These are phyloP conservation scores for Myriosclerotinia scirpicola DNA, from an alignment of 2,329 filamentous ascomycete species.

Conservation along the genomic window DNA sequence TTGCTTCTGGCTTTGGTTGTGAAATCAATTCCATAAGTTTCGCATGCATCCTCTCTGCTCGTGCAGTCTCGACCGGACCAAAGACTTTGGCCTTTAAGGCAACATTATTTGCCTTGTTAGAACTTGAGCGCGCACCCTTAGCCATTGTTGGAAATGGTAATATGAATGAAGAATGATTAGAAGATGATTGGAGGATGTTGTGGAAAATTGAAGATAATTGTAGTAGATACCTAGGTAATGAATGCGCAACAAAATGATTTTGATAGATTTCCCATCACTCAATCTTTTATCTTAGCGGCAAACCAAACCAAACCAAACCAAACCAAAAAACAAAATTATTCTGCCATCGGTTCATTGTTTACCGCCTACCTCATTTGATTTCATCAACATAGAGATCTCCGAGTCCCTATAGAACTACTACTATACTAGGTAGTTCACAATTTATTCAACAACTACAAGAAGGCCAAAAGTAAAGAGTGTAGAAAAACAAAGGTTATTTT, in stretches of 20 bases:
- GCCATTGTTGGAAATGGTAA: conserved; percentile 63
- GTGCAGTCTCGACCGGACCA: conserved; percentile 75
- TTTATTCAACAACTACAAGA: background rate
- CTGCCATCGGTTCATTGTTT: background rate
- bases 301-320: background rate
- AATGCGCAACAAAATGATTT: conserved; percentile 10
- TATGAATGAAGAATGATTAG: background rate
- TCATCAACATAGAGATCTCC: background rate
- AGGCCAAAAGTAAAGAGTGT: background rate
- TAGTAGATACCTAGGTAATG: too few relatives aligned
- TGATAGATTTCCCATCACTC: conserved; percentile 1
- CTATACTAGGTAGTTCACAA: background rate
- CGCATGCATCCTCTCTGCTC: conserved; percentile 79
- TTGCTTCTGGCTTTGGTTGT: conserved; percentile 65
- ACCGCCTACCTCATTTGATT: background rate
- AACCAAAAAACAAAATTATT: background rate
- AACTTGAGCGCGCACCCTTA: conserved; percentile 78
- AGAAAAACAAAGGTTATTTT: background rate
- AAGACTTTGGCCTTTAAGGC: conserved; percentile 80
- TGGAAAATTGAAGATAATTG: background rate
- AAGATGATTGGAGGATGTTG: background rate
- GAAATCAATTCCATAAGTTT: conserved; percentile 80
- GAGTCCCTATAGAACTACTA: conserved; percentile 2
- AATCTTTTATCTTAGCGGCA: conserved; percentile 24
- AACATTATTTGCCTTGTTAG: conserved; percentile 79